Base-by-base conservation (phyloP, 768 basidiomycete genomes). In the Lyophyllum atratum region DNA sequence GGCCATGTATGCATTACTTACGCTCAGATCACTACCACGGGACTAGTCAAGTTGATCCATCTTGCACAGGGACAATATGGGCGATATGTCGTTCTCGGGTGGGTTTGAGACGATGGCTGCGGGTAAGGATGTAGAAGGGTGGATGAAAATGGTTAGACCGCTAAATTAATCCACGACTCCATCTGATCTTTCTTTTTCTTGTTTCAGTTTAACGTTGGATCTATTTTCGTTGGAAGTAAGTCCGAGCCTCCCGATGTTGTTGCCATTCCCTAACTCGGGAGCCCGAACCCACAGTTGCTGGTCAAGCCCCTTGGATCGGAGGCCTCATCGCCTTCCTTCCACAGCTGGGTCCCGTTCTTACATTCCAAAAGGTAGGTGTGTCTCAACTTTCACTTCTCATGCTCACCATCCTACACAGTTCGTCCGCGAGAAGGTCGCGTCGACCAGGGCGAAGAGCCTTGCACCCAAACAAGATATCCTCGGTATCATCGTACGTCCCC, bases 51-150 rank as follows among this genome's bases (percentile, higher is more conserved):
- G 8, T 39, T 39, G n/a, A n/a, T n/a, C n/a, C n/a, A 24, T 25
- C 24, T 33, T 44, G 14, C 29, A 9, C 15, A 69, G 68, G 54
- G 68, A 68, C 45, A 51, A 58, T 7, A 69, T 68, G 61, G 68
- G 65, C 22, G 67, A 69, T 34, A 69, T 67, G 63, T 52, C 59
- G 7, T 69, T 69, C 46, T 66, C 64, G n/a, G 68, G 67, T 19
- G 68, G 68, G 15, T 66, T 68, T 12, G 68, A 69, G 44, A 66
- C 61, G n/a, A 58, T 69, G 46, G 44, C 29, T 26, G 63, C 59
- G 9, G 68, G 59, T 4, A 54, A 59, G 49, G 68, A 69, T 29
- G 50, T 19, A 5, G 67, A 68, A 44, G 66, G 63, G 6, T 68
- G 68, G 68, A 55, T 64, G 59, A 59, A 69, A 55, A 48, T 64